These are phyloP conservation scores for Wallacemonas sp. DNA, from an alignment of 208 protist genomes.

Conservation along the genomic window DNA sequence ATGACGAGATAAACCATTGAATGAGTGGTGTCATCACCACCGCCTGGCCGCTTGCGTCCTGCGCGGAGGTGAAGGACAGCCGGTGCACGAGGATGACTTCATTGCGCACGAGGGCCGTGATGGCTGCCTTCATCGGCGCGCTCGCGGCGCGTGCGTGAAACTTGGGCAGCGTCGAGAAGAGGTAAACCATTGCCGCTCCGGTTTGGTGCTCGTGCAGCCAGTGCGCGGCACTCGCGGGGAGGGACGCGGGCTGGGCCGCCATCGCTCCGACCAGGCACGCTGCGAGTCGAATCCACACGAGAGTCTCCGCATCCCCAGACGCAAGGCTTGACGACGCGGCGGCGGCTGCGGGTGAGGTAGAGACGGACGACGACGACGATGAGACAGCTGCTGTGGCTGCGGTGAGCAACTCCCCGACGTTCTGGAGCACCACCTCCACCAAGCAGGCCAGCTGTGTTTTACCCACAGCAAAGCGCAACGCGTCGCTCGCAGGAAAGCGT, in stretches of 20 bases:
- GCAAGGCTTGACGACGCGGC: constrained; percentile 14
- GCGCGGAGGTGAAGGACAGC: constrained; percentile 52
- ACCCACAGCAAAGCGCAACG: constrained; percentile 27
- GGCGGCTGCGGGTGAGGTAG: neutral
- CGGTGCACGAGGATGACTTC: constrained; percentile 6
- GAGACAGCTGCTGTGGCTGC: no score
- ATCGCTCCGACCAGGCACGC: constrained; percentile 18
- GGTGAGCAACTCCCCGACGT: neutral
- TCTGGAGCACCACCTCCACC: neutral
- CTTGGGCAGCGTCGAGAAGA: constrained; percentile 18
- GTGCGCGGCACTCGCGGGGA: neutral
- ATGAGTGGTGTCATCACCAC: no score
- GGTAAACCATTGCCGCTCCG: constrained; percentile 16
- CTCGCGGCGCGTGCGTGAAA: constrained; percentile 7
- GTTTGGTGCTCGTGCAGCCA: neutral
- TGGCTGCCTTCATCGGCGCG: constrained; percentile 14
- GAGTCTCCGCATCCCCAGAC: constrained; percentile 21
- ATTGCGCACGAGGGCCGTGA: constrained; percentile 23
- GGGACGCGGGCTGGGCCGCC: neutral
- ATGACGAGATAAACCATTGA: constrained; percentile 5
- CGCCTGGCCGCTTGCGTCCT: no score
- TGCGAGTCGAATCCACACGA: constrained; percentile 24
- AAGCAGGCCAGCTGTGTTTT: neutral
- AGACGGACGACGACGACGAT: no score
- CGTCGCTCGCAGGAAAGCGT: constrained; percentile 38